Base-by-base conservation (phyloP, 2,329 filamentous ascomycete genomes). In the Clonostachys byssicola region DNA sequence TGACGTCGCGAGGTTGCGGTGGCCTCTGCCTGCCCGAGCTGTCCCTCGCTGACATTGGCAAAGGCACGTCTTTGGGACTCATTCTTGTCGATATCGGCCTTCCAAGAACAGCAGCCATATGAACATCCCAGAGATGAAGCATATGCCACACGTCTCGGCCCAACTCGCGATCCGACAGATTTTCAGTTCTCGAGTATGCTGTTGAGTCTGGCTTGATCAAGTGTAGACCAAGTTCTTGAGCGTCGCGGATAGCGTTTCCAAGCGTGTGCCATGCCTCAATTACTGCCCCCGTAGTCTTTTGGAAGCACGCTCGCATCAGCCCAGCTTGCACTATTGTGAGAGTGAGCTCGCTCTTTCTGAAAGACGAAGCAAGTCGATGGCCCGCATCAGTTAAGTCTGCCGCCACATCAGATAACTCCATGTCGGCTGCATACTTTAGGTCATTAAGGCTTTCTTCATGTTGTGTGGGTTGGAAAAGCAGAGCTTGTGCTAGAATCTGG, bases 151-250 rank as follows among this genome's bases (percentile, higher is more conserved):
- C 14, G 23, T 40, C 47, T 14, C 34, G 38, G 14, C 41, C 33
- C 34, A 44, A 36, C 30, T 45, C 43, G 39, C n/a, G 17, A 38
- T 46, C 49, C 39, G 20, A 18, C 36, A 20, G 34, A 17, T 34
- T 34, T 34, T 14, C 8, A 13, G 13, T 30, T 38, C 17, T 40
- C 34, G 33, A 18, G 17, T 44, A 18, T 12, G 1, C 7, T 13
- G 44, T 13, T 36, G 18, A 18, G 17, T 38, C 13, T 41, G 40
- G 23, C 35, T 30, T 23, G 30, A 35, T 6, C 16, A 42, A 30
- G 40, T 51, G 49, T 17, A 51, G 43, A 17, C 49, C 49, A 40
- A 51, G 43, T 34, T 51, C 49, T 34, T 51, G 49, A 13, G 49
- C 49, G 18, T 51, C 43, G 35, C 46, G 39, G 34, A 51, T 48